Evolutionary conservation across 2,329 filamentous ascomycete species (phyloP), one percentile per base, ranked within the genome.

Genomic region (Ascochyta koolunga): DNA sequence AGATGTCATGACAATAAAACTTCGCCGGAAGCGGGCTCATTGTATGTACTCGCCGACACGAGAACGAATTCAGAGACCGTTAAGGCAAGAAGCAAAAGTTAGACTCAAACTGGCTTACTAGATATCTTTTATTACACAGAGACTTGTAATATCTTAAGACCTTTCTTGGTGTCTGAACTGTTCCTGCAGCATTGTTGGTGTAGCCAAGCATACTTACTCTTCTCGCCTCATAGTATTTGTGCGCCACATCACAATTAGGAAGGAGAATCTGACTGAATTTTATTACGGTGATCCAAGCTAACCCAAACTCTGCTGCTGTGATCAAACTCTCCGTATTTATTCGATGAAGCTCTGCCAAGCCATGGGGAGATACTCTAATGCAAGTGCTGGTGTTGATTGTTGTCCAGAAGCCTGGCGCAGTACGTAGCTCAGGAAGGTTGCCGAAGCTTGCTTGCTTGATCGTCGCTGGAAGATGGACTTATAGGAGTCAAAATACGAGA

Each of bases 381-480:
- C 38, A 44, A 40, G 43, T 40, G 35, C 36, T 41, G 21, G 9
- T 27, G 10, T 9, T 44, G 22, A 18, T 29, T 38, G 10, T 9
- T 10, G 8, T 40, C 54, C 50, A 46, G 44, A 40, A 55, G 49
- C 24, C 32, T 38, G 44, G 53, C 41, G 27, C 13, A 25, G 35
- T 38, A 31, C 24, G 39, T 33, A 10, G 25, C 39, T 29, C 35
- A 18, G 35, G 43, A 38, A 49, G 39, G 38, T 44, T 47, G 38
- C 19, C 39, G 25, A 37, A 50, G 24, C 9, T n/a, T 49, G 7
- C 18, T 33, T 29, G 16, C 21, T 43, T 43, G 39, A 49, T 46
- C 39, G 15, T n/a, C 13, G 22, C 21, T 25, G 27, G 39, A 27
- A 18, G 24, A 13, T 8, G 11, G 16, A 16, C n/a, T 22, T 7